Evolutionary conservation across 2,329 filamentous ascomycete species (phyloP), one percentile per base, ranked within the genome.

Genomic region (Apiospora koreana): DNA sequence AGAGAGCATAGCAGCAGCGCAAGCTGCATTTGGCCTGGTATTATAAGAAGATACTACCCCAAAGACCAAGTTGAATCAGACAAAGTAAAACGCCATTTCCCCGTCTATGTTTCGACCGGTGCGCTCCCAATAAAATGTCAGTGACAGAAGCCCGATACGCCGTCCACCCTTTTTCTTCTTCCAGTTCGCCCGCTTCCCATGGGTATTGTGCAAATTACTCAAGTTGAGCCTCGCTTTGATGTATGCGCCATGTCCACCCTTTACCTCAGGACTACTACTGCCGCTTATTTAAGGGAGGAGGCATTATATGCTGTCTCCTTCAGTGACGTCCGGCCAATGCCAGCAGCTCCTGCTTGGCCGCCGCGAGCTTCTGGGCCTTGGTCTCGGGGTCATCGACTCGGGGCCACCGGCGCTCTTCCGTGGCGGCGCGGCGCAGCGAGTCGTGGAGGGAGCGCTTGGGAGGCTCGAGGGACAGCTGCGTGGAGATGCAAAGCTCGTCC

Each of bases 261-360:
- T 43, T 43, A 12, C 41, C 41, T 16, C 14, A 12, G 12, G 41
- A 16, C 41, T 16, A 16, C 41, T 16, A 31, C n/a, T 50, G 16
- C 7, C 18, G 43, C 35, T 58, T 42, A 58, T 58, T 28, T 35
- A 5, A 35, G 8, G 16, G 14, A 12, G 16, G 10, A 43, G 12
- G 5, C 41, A 43, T 45, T 45, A 10, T 25, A 25, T 23, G n/a
- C 12, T 14, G 9, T 3, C 23, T 14, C 12, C 3, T 66, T 31
- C 64, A 79, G 58, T 74, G 54, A 21, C 74, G 74, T 10, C 75
- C 73, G 46, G 72, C 75, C 21, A 76, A 73, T 31, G 80, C 80
- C 21, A 85, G 80, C 21, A 88, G 79, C 43, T 86, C 81, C 71
- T 76, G 79, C 81, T 88, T 89, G 38, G 81, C 81, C 45, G 81